A percentile compares a stretch with the other conserved stretches of the same genome.
Evolutionary conservation across 1,284 basidiomycete species (phyloP).

Genomic region (Neonothopanus nambi): DNA sequence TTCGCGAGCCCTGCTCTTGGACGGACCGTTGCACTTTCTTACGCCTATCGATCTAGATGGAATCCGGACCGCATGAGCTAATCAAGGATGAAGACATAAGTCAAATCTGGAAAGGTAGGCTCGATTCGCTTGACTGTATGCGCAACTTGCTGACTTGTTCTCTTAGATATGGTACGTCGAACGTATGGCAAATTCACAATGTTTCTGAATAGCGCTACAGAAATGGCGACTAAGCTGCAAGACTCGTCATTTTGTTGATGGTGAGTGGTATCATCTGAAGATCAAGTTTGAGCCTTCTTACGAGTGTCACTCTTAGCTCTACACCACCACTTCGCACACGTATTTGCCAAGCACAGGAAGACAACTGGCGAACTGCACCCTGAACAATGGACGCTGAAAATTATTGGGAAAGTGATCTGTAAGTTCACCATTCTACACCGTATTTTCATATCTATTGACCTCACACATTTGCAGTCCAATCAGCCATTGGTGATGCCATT

Average conservation of each 20-base stretch:
- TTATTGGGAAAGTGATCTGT: conserved; percentile 36
- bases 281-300: not conserved
- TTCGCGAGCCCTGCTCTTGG: conserved; percentile 4
- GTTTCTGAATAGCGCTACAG: conserved; percentile 20
- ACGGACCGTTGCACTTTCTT: not conserved
- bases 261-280: conserved; percentile 14
- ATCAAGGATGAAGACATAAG: conserved; percentile 32
- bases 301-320: conserved; percentile 22
- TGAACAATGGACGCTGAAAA: conserved; percentile 32
- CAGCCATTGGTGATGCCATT: conserved; percentile 33
- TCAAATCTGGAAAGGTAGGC: conserved; percentile 30
- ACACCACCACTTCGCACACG: conserved; percentile 26
- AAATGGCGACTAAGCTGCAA: conserved; percentile 31
- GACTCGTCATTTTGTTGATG: conserved; percentile 28
- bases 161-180: conserved; percentile 24
- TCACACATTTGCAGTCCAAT: conserved; percentile 23
- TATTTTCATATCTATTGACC: not conserved
- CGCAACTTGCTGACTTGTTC: not conserved
- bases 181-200: conserved; percentile 26
- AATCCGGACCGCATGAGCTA: conserved; percentile 31
- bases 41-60: conserved; percentile 20
- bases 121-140: not conserved
- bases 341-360: conserved; percentile 21
- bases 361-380: conserved; percentile 21
- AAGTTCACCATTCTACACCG: conserved; percentile 1